Conservation (phyloP, 2,329 filamentous ascomycete genomes). For the Xylariaceae sp. region DNA sequence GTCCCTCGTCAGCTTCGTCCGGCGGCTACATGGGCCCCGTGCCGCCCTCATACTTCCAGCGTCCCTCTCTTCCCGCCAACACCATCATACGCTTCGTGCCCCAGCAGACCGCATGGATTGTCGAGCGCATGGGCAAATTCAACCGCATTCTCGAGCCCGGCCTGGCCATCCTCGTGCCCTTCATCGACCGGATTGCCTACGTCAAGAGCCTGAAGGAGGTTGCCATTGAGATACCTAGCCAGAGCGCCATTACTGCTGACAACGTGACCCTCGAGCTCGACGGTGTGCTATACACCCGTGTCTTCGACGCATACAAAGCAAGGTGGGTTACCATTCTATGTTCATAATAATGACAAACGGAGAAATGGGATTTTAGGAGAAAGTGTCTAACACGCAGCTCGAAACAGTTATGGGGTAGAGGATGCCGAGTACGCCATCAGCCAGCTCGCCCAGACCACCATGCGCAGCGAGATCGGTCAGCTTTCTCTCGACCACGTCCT, state of each 20-base stretch:
- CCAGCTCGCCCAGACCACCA: slow-evolving; percentile 95
- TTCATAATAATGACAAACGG: too few species aligned
- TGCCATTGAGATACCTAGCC: slow-evolving; percentile 93
- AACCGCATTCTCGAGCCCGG: slow-evolving; percentile 89
- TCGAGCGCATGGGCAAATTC: slow-evolving; percentile 99
- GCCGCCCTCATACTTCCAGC: slow-evolving; percentile 75
- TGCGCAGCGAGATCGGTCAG: slow-evolving; percentile 97
- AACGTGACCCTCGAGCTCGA: slow-evolving; percentile 97
- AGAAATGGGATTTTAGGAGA: neutral
- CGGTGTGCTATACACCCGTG: slow-evolving; percentile 88
- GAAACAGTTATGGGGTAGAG: slow-evolving; percentile 83
- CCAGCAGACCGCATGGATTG: slow-evolving; percentile 98
- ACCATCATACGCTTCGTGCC: slow-evolving; percentile 94
- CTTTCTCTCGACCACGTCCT: slow-evolving; percentile 94
- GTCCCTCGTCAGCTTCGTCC: slow-evolving; percentile 22
- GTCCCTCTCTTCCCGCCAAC: slow-evolving; percentile 74
- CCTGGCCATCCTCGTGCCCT: slow-evolving; percentile 79
- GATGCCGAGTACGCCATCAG: slow-evolving; percentile 98
- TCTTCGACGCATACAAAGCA: slow-evolving; percentile 97
- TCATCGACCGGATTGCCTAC: slow-evolving; percentile 94
- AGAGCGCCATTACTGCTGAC: slow-evolving; percentile 96
- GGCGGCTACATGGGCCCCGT: slow-evolving; percentile 33
- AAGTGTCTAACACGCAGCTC: slow-evolving; percentile 9
- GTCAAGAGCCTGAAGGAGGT: slow-evolving; percentile 96
- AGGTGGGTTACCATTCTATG: slow-evolving; percentile 50